Evolutionary conservation across 805 yeast species (phyloP), one percentile per base, ranked within the genome.

Genomic region (Hanseniaspora occidentalis): DNA sequence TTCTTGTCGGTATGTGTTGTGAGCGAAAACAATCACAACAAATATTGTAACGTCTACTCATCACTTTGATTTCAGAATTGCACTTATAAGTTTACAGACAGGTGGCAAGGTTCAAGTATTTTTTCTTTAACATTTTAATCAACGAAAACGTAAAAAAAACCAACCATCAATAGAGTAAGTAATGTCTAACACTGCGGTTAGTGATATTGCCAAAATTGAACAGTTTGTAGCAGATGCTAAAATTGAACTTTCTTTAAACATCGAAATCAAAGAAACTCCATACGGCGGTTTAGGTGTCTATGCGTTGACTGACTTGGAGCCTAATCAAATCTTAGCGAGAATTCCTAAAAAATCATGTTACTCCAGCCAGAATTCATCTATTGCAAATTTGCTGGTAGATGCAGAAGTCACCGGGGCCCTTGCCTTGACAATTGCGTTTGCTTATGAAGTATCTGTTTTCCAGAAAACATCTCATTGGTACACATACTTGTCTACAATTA

Each of bases 401-500:
- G 68, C 68, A 22, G 67, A 61, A 2, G 58, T 81, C 4, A 70
- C 66, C 29, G 92, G 94, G 0, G 73, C 82, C 61, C 67, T 73
- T 33, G 81, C 77, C 0, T 62, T 88, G 38, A 73, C 80, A 6
- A 47, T 84, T 6, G 74, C 88, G 0, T 81, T 77, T 43, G 64
- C 86, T 21, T 85, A 83, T 52, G 97, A 89, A 54, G 57, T 66
- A 41, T 49, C 51, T 3, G 61, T 73, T 3, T 61, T 69, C 36
- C 74, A 73, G 2, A 38, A 65, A n/a, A 49, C 56, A 3, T 80
- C 94, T n/a, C 96, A 95, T 4, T 89, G 96, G 96, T 65, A 44
- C 44, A 65, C 62, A 3, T 89, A 80, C 54, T 62, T 88, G 35
- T 57, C 64, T 21, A 66, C 80, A 16, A 70, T 84, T 54, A 3